These are phyloP conservation scores for Geosmithia putterillii DNA, from an alignment of 2,329 filamentous ascomycete genomes.

Conservation along the genomic window DNA sequence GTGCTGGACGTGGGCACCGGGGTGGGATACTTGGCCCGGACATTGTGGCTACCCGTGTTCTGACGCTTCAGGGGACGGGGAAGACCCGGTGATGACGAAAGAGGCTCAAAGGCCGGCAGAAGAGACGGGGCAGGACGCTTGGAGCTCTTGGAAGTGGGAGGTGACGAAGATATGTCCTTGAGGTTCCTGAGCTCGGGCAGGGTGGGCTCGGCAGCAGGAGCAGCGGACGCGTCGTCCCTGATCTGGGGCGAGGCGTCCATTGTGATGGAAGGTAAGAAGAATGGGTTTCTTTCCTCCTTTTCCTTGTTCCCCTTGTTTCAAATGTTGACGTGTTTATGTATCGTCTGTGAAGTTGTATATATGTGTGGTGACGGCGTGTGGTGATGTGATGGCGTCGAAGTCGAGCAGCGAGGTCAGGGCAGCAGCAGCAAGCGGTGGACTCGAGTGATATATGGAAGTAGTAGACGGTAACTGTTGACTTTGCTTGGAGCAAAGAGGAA, in stretches of 20 bases:
- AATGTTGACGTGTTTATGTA: no score
- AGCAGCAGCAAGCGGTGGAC: no score
- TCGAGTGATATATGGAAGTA: no score
- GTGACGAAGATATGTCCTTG: neutral
- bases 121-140: constrained; percentile 56
- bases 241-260: constrained; percentile 2
- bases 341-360: no score
- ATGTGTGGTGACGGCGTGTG: no score
- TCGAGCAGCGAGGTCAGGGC: neutral
- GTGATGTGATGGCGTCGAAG: neutral
- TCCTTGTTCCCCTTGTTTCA: neutral
- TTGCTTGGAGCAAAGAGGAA: no score
- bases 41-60: constrained; percentile 28
- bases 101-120: constrained; percentile 67
- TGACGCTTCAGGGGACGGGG: constrained; percentile 60
- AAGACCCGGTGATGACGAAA: constrained; percentile 65
- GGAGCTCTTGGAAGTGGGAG: constrained; percentile 24
- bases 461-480: no score
- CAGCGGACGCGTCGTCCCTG: neutral
- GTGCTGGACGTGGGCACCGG: constrained; percentile 91
- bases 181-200: constrained; percentile 11
- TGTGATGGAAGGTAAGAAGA: no score
- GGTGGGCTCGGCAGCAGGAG: constrained; percentile 13
- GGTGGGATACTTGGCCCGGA: constrained; percentile 70
- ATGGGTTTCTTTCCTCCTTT: neutral